Conservation (phyloP, 208 protist species). For the Trypanosoma mega region DNA sequence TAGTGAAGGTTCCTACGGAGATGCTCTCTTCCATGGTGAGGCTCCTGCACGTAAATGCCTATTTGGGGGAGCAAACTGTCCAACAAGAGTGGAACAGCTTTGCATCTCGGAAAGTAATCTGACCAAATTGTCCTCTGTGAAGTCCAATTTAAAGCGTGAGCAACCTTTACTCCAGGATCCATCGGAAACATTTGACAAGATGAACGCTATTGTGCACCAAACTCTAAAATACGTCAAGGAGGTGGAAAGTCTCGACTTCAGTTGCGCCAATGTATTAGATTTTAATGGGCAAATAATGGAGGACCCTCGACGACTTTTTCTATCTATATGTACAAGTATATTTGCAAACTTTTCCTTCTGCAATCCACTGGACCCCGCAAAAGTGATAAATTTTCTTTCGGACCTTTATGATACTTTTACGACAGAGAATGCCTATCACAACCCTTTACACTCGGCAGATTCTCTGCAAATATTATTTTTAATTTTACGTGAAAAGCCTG, state of each 20-base stretch:
- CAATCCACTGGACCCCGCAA: slow-evolving; percentile 48
- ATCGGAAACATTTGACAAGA: slow-evolving; percentile 57
- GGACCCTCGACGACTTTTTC: slow-evolving; percentile 71
- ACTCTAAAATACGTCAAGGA: slow-evolving; percentile 80
- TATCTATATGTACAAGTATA: slow-evolving; percentile 80
- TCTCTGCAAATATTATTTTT: slow-evolving; percentile 83
- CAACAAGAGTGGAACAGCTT: slow-evolving; percentile 18
- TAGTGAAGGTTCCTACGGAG: slow-evolving; percentile 15
- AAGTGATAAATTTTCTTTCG: slow-evolving; percentile 66
- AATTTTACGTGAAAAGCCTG: slow-evolving; percentile 67
- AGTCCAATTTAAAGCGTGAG: slow-evolving; percentile 30
- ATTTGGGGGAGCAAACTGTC: slow-evolving; percentile 9
- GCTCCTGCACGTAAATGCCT: slow-evolving; percentile 25
- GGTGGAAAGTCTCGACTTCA: slow-evolving; percentile 77
- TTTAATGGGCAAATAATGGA: slow-evolving; percentile 75
- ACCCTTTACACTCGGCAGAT: slow-evolving; percentile 78
- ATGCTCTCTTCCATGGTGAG: slow-evolving; percentile 14
- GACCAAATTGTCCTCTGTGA: slow-evolving; percentile 7
- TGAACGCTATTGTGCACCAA: slow-evolving; percentile 68
- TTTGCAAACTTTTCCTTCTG: slow-evolving; percentile 83
- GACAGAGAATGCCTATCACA: slow-evolving; percentile 73
- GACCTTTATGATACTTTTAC: slow-evolving; percentile 59
- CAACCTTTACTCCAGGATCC: slow-evolving; percentile 60
- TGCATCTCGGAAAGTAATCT: slow-evolving; percentile 22
- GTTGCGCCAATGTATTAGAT: slow-evolving; percentile 57